Base-by-base conservation (phyloP, 768 basidiomycete species). In the Mycena indigotica region DNA sequence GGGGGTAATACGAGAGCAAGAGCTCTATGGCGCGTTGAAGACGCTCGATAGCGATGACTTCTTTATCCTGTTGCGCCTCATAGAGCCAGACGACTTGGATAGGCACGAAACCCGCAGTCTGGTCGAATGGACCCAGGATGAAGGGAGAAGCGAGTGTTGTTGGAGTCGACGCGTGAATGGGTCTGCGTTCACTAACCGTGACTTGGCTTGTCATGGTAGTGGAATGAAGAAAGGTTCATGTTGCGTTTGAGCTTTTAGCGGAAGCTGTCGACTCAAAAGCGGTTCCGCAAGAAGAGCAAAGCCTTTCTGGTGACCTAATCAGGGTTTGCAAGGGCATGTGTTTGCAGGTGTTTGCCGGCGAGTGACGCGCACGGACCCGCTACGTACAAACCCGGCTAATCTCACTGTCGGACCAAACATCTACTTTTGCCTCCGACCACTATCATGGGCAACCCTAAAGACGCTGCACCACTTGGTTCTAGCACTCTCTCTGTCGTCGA, bases 401-500 rank as follows among this genome's bases (percentile, higher is more conserved):
- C 23, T 19, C 12, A 21, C 41, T 38, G 12, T 38, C 12, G 41
- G 12, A 45, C 41, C 41, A 21, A 21, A n/a, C n/a, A 10, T 10
- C 10, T 23, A 10, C 10, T 21, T 21, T 48, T 25, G n/a, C 21
- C 25, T 21, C 24, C 46, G 46, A 48, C 32, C 32, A 35, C 50
- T 45, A 55, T 44, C 53, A 63, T 63, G 62, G 58, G 55, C 62
- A 59, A 59, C 48, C 58, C 62, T 5, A 19, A 45, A 16, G 57
- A 63, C 48, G 21, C 57, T 44, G 21, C 12, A 19, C 52, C 61
- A 1, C 48, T 44, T 52, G 61, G 53, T 46, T 46, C 50, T 44
- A 74, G 77, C 58, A 75, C 71, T 57, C 77, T 94, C 46, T 88
- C 86, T 5, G 85, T 95, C 65, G 75, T 74, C 56, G 93, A 95